Conservation (phyloP, 2,329 filamentous ascomycete species). For the Coleophoma cylindrospora region DNA sequence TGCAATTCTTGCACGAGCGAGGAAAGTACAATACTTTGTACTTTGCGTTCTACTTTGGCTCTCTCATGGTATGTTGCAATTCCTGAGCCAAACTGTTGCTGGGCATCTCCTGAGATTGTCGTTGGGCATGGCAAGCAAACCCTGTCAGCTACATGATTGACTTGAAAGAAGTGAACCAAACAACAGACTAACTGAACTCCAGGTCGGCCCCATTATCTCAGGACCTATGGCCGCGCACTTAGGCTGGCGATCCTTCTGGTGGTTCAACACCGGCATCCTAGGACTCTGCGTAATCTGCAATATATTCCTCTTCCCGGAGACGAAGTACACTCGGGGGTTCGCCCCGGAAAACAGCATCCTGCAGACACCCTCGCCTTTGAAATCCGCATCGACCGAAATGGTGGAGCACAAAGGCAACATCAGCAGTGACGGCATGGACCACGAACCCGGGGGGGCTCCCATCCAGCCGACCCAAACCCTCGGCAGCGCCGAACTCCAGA, state of each 20-base stretch:
- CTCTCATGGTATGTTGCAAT: slow-evolving; percentile 44
- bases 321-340: slow-evolving; percentile 46
- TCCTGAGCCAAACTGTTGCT: slow-evolving; percentile 4
- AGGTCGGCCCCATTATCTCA: slow-evolving; percentile 50
- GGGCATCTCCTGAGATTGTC: too few relatives aligned
- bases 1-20: slow-evolving; percentile 60
- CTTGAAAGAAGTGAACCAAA: too few relatives aligned
- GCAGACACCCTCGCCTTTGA: slow-evolving; percentile 6
- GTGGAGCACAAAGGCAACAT: slow-evolving; percentile 6
- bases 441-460: slow-evolving; percentile 8
- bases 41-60: slow-evolving; percentile 58
- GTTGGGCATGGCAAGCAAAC: too few relatives aligned
- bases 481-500: slow-evolving; percentile 19
- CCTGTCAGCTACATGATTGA: too few relatives aligned
- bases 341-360: slow-evolving; percentile 4
- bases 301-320: slow-evolving; percentile 59
- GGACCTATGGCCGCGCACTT: slow-evolving; percentile 54
- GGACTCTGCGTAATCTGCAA: slow-evolving; percentile 43
- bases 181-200: slow-evolving; percentile 5
- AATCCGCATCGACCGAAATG: slow-evolving; percentile 14
- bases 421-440: slow-evolving; percentile 8
- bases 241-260: slow-evolving; percentile 61
- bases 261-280: slow-evolving; percentile 55
- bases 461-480: slow-evolving; percentile 7
- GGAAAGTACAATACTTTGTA: slow-evolving; percentile 50